These are phyloP conservation scores for Bipolaris oryzae DNA, from an alignment of 2,329 filamentous ascomycete species.

Conservation along the genomic window DNA sequence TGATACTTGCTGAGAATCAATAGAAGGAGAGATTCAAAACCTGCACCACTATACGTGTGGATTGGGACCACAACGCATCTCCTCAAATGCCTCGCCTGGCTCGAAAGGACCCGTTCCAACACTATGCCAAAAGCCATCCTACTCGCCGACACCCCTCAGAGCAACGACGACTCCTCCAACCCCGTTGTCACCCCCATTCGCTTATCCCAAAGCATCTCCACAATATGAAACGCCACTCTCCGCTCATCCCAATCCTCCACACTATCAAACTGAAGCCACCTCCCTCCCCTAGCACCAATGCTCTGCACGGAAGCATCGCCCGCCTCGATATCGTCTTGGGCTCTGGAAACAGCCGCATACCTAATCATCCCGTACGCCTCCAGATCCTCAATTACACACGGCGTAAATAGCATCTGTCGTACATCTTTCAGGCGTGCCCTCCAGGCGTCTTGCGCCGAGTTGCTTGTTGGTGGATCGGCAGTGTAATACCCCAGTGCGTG, in stretches of 20 bases:
- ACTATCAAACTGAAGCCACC: conserved; percentile 12
- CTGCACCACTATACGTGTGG: too few species aligned
- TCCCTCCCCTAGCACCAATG: conserved; percentile 7
- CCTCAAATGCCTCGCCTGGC: too few species aligned
- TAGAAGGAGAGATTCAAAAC: too few species aligned
- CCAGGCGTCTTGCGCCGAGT: not conserved
- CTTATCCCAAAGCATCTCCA: conserved; percentile 4
- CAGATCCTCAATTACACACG: conserved; percentile 14
- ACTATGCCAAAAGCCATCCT: too few species aligned
- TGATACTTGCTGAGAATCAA: too few species aligned
- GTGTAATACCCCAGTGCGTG: conserved; percentile 25
- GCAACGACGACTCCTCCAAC: not conserved
- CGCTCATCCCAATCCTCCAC: conserved; percentile 10
- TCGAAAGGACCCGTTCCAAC: too few species aligned
- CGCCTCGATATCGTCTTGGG: not conserved
- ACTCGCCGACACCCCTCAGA: not conserved
- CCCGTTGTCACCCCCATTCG: not conserved
- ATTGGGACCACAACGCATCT: too few species aligned
- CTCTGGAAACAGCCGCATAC: not conserved
- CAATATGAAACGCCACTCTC: not conserved
- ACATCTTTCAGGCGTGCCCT: not conserved
- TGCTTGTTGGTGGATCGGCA: not conserved
- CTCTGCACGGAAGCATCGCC: not conserved
- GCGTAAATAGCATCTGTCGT: conserved; percentile 15
- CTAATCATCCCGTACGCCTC: conserved; percentile 9